Base-by-base conservation (phyloP, 1,139 yeast species). In the Suhomyces guaymorum region DNA sequence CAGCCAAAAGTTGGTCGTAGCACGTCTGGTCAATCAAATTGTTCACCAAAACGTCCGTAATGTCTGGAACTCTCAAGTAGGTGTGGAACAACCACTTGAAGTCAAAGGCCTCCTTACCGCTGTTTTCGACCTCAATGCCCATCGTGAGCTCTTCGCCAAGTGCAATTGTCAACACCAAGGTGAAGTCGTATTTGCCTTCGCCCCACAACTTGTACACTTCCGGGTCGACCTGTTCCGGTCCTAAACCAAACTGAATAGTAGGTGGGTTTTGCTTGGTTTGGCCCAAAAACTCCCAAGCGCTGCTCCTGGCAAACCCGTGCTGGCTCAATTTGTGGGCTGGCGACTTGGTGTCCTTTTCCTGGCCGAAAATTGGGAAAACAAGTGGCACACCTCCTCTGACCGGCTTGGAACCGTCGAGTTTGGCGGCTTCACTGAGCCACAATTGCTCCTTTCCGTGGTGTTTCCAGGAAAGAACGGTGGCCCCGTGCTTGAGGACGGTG, bases 301-400 rank as follows among this genome's bases (percentile, higher is more conserved):
- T 80, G 58, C 77, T 84, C 59, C 98, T 75, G 11, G 96, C 97
- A 63, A 92, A 86, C 2, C 98, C 98, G 57, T 92, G 98, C 64
- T 92, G 97, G 10, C 97, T 97, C 48, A 92, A 75, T 23, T 55
- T 49, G 43, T 41, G 54, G 2, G 76, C 67, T 18, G 73, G 65
- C 41, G 67, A 73, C 5, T 40, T 16, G 29, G 51, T 54, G 26
- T 59, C 52, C 66, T 46, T 69, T 58, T 43, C 71, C 56, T 86
- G 88, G 41, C 98, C 97, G 60, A 92, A 92, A 6, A 89, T 82
- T 2, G 97, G 98, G 73, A 92, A 92, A 2, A 90, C 97, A 19
- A 92, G 70, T 9, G 98, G 98, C 36, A 92, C 86, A 32, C 98
- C 98, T 42, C 98, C 98, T 55, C 98, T 77, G 16, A 92, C 97